A percentile compares a stretch with the other conserved stretches of the same genome.
These are phyloP conservation scores for Wickerhamomyces hampshirensis DNA, from an alignment of 805 yeast species.

Conservation along the genomic window DNA sequence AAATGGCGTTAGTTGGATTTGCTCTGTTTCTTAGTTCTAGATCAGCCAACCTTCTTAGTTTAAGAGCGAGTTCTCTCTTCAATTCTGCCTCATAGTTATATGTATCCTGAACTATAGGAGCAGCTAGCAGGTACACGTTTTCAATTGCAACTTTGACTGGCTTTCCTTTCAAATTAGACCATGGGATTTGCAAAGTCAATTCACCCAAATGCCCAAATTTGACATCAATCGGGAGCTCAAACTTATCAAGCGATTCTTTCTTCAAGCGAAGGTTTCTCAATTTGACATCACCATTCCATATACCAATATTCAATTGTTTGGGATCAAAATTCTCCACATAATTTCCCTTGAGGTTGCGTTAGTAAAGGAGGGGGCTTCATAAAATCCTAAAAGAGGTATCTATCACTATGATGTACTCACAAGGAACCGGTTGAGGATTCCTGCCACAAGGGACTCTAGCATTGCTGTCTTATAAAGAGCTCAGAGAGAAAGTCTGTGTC, in stretches of 20 bases:
- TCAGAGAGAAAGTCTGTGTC: too few relatives aligned
- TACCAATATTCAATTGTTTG: slow-evolving; percentile 89
- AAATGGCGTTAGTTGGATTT: slow-evolving; percentile 29
- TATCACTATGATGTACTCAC: slow-evolving; percentile 18
- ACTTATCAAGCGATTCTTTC: slow-evolving; percentile 83
- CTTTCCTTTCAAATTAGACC: slow-evolving; percentile 89
- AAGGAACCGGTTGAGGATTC: slow-evolving; percentile 53
- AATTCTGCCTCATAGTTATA: slow-evolving; percentile 50
- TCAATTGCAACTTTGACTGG: slow-evolving; percentile 88
- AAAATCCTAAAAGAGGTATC: background rate
- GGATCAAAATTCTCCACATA: slow-evolving; percentile 96
- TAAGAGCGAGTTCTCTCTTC: slow-evolving; percentile 59
- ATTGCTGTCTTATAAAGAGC: too few relatives aligned
- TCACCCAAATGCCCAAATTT: slow-evolving; percentile 87
- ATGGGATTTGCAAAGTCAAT: slow-evolving; percentile 87
- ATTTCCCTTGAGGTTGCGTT: slow-evolving; percentile 36
- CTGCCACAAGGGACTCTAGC: slow-evolving; percentile 67
- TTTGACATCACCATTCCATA: slow-evolving; percentile 96
- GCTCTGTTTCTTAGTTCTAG: slow-evolving; percentile 51
- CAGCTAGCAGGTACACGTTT: slow-evolving; percentile 78
- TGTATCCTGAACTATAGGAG: slow-evolving; percentile 60
- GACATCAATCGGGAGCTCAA: slow-evolving; percentile 83
- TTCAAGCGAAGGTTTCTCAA: slow-evolving; percentile 71
- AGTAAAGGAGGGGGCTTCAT: slow-evolving; percentile 1
- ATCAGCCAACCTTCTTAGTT: slow-evolving; percentile 61